phyloP scores from a whole-genome alignment of 1,139 yeast genomes.

The Suhomyces ambrosiae region DNA sequence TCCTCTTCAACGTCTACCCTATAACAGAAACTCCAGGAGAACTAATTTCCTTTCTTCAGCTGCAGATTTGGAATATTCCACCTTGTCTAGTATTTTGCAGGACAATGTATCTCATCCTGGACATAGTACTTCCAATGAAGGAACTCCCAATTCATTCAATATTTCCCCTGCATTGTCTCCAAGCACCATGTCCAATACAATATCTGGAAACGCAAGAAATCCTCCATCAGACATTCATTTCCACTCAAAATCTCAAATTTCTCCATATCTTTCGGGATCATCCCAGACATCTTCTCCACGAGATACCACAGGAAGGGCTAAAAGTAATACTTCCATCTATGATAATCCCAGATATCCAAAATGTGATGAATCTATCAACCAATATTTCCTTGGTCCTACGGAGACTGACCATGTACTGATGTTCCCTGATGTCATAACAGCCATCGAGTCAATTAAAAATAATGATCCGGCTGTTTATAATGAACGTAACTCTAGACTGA shows the following conservation, averaged over 20 bases:
- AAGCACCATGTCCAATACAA: constrained; percentile 18
- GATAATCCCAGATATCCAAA: constrained; percentile 15
- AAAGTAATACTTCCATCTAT: constrained; percentile 8
- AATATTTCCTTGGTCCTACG: constrained; percentile 58
- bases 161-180: constrained; percentile 46
- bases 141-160: constrained; percentile 42
- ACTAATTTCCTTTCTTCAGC: constrained; percentile 68
- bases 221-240: constrained; percentile 4
- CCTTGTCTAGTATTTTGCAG: constrained; percentile 70
- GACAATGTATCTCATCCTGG: constrained; percentile 43
- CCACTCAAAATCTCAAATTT: constrained; percentile 9
- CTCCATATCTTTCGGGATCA: constrained; percentile 12
- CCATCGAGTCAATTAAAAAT: constrained; percentile 46
- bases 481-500: constrained; percentile 45
- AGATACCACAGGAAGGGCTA: constrained; percentile 5
- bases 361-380: constrained; percentile 57
- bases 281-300: constrained; percentile 12
- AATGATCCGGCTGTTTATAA: constrained; percentile 44
- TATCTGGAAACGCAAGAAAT: constrained; percentile 6
- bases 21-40: constrained; percentile 17
- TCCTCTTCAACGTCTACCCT: constrained; percentile 4
- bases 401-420: constrained; percentile 34
- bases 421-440: constrained; percentile 58
- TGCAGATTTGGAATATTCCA: constrained; percentile 77
- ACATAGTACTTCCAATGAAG: constrained; percentile 41